A percentile compares a stretch with the other conserved stretches of the same genome.
phyloP scores from a whole-genome alignment of 1,284 basidiomycete species.

The Cryptococcus maquisensis region DNA sequence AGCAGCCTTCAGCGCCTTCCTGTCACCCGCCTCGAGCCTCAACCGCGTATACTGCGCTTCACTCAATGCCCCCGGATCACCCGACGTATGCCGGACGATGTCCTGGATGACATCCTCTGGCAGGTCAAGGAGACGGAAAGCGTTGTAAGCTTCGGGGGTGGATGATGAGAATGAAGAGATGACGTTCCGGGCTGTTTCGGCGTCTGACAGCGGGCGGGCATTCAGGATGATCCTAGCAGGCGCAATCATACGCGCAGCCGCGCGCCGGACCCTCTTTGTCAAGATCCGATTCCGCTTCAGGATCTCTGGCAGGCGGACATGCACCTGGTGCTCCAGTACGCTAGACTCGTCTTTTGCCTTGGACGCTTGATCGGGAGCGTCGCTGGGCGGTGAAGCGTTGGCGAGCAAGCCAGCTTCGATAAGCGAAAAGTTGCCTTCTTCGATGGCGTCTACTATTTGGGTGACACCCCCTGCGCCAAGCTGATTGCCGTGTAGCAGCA shows the following conservation, averaged over 20 bases:
- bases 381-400: slow-evolving; percentile 10
- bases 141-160: background rate
- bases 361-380: background rate
- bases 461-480: slow-evolving; percentile 29
- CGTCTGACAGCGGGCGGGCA: slow-evolving; percentile 17
- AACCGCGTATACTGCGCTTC: slow-evolving; percentile 34
- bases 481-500: slow-evolving; percentile 40
- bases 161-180: slow-evolving; percentile 16
- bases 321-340: slow-evolving; percentile 23
- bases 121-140: slow-evolving; percentile 36
- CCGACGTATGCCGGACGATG: slow-evolving; percentile 30
- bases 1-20: slow-evolving; percentile 13
- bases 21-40: slow-evolving; percentile 24
- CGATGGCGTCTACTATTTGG: slow-evolving; percentile 34
- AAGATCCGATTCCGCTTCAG: slow-evolving; percentile 37
- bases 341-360: slow-evolving; percentile 8
- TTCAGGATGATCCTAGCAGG: slow-evolving; percentile 38
- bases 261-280: slow-evolving; percentile 24
- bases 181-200: slow-evolving; percentile 20
- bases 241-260: slow-evolving; percentile 21
- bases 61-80: slow-evolving; percentile 33
- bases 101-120: slow-evolving; percentile 36
- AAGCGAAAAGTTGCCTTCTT: slow-evolving; percentile 30
- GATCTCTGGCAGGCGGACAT: slow-evolving; percentile 24
- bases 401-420: slow-evolving; percentile 32